Conservation (phyloP, 257 asterid genomes). For the Ophiorrhiza pumila region DNA sequence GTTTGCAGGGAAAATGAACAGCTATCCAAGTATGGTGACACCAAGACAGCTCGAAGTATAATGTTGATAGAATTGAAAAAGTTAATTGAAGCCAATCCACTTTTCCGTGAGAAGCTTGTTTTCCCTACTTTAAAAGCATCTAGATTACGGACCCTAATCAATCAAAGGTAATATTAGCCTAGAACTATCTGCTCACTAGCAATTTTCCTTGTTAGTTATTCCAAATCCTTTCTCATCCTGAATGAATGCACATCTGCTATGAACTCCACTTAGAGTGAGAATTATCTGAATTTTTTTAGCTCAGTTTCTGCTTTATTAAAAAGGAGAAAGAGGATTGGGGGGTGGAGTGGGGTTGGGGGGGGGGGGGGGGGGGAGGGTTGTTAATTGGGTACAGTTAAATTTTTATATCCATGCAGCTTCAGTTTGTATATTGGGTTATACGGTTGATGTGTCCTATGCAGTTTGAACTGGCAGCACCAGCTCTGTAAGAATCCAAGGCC, state of each 20-base stretch:
- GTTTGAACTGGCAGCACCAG: slow-evolving; percentile 99
- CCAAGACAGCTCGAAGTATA: slow-evolving; percentile 96
- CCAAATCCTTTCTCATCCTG: neutral
- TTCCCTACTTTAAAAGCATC: slow-evolving; percentile 89
- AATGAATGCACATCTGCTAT: neutral
- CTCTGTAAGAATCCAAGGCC: slow-evolving; percentile 94
- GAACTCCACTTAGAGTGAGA: neutral
- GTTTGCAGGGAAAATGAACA: slow-evolving; percentile 92
- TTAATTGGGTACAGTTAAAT: too few relatives aligned
- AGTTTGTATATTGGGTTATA: neutral
- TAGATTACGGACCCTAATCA: slow-evolving; percentile 86
- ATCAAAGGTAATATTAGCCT: slow-evolving; percentile 64
- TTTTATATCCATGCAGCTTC: too few relatives aligned
- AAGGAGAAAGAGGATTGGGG: too few relatives aligned
- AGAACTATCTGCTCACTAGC: neutral
- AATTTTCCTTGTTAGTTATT: neutral
- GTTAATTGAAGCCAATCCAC: slow-evolving; percentile 94
- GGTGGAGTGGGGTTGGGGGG: neutral
- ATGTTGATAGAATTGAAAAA: slow-evolving; percentile 95
- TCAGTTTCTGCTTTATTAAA: too few relatives aligned
- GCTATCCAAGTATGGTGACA: slow-evolving; percentile 95
- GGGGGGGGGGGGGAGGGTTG: too few relatives aligned
- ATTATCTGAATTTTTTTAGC: neutral
- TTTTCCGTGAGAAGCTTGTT: slow-evolving; percentile 91
- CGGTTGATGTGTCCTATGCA: slow-evolving; percentile 30